Evolutionary conservation across 2,329 filamentous ascomycete genomes (phyloP).

Genomic region (Pseudopithomyces chartarum): DNA sequence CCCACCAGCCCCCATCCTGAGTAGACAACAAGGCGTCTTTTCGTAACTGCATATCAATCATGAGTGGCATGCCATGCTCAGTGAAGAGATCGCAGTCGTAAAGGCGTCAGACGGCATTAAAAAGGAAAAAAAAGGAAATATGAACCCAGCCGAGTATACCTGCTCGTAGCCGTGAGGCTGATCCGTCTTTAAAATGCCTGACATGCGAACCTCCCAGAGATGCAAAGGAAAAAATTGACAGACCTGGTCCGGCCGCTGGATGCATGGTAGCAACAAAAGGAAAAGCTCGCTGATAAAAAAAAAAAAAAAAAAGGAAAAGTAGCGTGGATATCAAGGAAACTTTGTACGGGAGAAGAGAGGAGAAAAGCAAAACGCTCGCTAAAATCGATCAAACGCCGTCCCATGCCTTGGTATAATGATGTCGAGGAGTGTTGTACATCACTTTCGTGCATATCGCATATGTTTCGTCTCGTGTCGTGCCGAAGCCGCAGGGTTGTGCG

Average conservation of each 20-base stretch:
- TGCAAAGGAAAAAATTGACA: constrained; percentile 47
- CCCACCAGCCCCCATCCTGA: constrained; percentile 23
- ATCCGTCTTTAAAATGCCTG: constrained; percentile 49
- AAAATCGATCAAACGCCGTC: constrained; percentile 60
- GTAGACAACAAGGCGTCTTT: constrained; percentile 27
- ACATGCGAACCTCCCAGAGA: constrained; percentile 52
- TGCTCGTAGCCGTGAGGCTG: constrained; percentile 52
- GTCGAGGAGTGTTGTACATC: constrained; percentile 47
- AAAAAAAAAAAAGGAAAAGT: constrained; percentile 46
- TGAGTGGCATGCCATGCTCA: constrained; percentile 46
- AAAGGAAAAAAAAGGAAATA: constrained; percentile 32
- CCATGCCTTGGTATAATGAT: constrained; percentile 52
- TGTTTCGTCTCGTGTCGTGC: constrained; percentile 48
- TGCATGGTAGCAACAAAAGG: constrained; percentile 37
- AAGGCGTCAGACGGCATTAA: constrained; percentile 45
- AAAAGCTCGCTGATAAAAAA: constrained; percentile 52
- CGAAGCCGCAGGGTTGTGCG: constrained; percentile 45
- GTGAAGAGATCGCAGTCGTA: constrained; percentile 41
- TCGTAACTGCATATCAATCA: constrained; percentile 35
- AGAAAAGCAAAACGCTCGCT: constrained; percentile 40
- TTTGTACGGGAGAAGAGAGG: constrained; percentile 46
- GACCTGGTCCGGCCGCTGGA: constrained; percentile 44
- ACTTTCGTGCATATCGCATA: constrained; percentile 50
- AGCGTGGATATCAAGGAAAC: constrained; percentile 51
- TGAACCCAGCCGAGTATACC: constrained; percentile 42